These are phyloP conservation scores for Cytospora leucostoma DNA, from an alignment of 2,329 filamentous ascomycete genomes.

Conservation along the genomic window DNA sequence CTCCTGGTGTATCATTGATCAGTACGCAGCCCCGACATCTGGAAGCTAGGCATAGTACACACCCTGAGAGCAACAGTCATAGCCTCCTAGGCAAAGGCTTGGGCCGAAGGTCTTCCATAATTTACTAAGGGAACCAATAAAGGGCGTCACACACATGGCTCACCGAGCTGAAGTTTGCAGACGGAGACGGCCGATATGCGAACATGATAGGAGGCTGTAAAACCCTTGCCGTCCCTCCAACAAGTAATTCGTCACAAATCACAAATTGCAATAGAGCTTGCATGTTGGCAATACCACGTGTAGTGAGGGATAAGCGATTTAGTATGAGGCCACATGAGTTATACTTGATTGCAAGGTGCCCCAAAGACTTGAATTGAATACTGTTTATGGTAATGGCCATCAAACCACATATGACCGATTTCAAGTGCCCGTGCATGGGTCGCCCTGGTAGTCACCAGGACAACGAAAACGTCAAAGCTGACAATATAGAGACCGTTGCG, in stretches of 20 bases:
- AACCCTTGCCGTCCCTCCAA: background rate
- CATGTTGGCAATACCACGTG: background rate
- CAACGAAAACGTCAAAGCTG: too few relatives aligned
- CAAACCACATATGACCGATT: too few relatives aligned
- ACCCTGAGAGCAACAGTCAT: background rate
- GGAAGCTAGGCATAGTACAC: background rate
- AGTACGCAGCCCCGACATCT: background rate
- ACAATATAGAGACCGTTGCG: too few relatives aligned
- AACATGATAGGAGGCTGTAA: background rate
- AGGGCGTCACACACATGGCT: background rate
- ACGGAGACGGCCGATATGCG: conserved; percentile 22
- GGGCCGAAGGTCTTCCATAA: conserved; percentile 11
- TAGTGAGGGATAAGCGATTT: background rate
- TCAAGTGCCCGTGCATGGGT: too few relatives aligned
- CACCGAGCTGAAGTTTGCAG: background rate
- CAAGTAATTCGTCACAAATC: background rate
- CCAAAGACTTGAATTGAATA: too few relatives aligned
- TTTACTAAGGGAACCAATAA: conserved; percentile 4
- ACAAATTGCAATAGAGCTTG: background rate
- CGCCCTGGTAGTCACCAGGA: too few relatives aligned
- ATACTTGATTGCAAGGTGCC: background rate
- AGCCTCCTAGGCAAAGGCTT: conserved; percentile 9
- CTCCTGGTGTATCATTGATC: background rate
- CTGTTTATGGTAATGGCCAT: too few relatives aligned
- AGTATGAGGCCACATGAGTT: background rate